phyloP scores from a whole-genome alignment of 805 yeast species.

The Kazachstania viticola region DNA sequence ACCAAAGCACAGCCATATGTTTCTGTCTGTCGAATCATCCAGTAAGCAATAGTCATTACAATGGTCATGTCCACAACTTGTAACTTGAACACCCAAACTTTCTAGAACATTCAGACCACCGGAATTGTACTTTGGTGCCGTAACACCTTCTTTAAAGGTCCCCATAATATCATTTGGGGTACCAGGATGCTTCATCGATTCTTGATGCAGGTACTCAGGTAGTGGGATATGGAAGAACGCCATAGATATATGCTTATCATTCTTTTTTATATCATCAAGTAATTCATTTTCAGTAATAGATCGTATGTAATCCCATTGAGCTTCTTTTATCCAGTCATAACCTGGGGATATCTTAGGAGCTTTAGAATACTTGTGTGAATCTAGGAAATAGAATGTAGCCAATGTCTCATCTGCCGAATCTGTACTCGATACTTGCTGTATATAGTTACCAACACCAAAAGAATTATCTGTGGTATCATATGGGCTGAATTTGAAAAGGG shows the following conservation, averaged over 20 bases:
- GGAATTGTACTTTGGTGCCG: constrained; percentile 65
- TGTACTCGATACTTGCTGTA: constrained; percentile 33
- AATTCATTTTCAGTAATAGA: constrained; percentile 21
- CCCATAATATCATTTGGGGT: constrained; percentile 42
- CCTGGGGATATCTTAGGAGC: constrained; percentile 60
- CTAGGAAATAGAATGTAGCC: constrained; percentile 62
- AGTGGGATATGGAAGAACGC: constrained; percentile 93
- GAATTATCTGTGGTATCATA: constrained; percentile 32
- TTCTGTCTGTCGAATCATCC: constrained; percentile 32
- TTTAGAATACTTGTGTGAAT: constrained; percentile 67
- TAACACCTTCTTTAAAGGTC: constrained; percentile 52
- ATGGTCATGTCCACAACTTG: constrained; percentile 90
- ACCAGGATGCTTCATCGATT: constrained; percentile 22
- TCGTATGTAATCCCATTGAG: constrained; percentile 51
- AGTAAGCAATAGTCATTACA: constrained; percentile 81
- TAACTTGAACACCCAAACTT: constrained; percentile 60
- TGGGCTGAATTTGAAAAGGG: constrained; percentile 53
- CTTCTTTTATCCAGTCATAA: constrained; percentile 74
- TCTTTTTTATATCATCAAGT: constrained; percentile 25
- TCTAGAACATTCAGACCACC: constrained; percentile 51
- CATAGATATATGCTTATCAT: constrained; percentile 46
- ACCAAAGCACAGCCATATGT: constrained; percentile 82
- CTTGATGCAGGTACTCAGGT: constrained; percentile 59
- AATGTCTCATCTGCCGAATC: constrained; percentile 34
- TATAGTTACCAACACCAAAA: constrained; percentile 79